Evolutionary conservation across 371 early-diverging fungal species (phyloP).

Genomic region (Rhizopus sp.): DNA sequence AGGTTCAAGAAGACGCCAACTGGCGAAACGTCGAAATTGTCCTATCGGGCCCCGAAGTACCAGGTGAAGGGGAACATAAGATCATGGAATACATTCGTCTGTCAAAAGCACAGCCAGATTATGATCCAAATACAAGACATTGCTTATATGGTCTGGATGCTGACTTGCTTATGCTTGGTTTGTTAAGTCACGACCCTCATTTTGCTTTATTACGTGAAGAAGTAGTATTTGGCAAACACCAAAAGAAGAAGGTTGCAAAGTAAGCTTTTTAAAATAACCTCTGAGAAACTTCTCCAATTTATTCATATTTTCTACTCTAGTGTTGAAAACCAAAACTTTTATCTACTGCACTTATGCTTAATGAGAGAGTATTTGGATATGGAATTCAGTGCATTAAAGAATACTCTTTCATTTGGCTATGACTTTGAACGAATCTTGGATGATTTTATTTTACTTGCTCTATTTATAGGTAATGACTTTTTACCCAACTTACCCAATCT

Average conservation of each 20-base stretch:
- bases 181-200: slow-evolving; percentile 95
- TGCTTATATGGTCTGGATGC: slow-evolving; percentile 99
- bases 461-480: slow-evolving; percentile 99
- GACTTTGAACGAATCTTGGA: slow-evolving; percentile 93
- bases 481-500: slow-evolving; percentile 94
- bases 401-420: slow-evolving; percentile 62
- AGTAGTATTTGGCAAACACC: slow-evolving; percentile 80
- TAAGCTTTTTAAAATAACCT: slow-evolving; percentile 13
- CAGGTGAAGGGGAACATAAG: slow-evolving; percentile 99
- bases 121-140: slow-evolving; percentile 88
- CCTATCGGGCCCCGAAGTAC: slow-evolving; percentile 93
- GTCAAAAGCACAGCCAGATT: slow-evolving; percentile 76
- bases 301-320: slow-evolving; percentile 16
- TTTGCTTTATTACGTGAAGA: slow-evolving; percentile 97
- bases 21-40: slow-evolving; percentile 92
- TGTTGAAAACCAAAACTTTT: slow-evolving; percentile 68
- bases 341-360: slow-evolving; percentile 82
- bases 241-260: slow-evolving; percentile 51
- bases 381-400: slow-evolving; percentile 72
- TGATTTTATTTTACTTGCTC: slow-evolving; percentile 93
- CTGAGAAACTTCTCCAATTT: neutral
- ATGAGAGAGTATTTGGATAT: slow-evolving; percentile 91
- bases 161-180: slow-evolving; percentile 98
- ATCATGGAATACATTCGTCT: slow-evolving; percentile 98
- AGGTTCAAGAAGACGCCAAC: slow-evolving; percentile 86